Evolutionary conservation across 2,329 filamentous ascomycete genomes (phyloP).

Genomic region (Arthrobotrys pseudoclavata): DNA sequence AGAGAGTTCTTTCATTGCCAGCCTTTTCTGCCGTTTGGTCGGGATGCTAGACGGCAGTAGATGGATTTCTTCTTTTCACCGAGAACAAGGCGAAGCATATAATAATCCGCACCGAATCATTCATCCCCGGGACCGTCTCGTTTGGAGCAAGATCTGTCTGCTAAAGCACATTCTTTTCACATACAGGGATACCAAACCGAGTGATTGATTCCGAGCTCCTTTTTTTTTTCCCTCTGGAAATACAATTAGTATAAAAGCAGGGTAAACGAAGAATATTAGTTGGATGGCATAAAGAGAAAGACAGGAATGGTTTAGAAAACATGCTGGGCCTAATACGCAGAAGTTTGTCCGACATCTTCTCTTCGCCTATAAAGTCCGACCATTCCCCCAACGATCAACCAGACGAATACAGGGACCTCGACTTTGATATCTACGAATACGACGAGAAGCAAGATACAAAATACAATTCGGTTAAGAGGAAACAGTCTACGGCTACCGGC

Average conservation of each 20-base stretch:
- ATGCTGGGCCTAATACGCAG: constrained; percentile 52
- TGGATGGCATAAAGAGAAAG: constrained; percentile 5
- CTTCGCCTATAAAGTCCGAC: constrained; percentile 57
- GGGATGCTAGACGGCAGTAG: constrained; percentile 17
- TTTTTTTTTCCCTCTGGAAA: constrained; percentile 5
- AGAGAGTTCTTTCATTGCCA: constrained; percentile 25
- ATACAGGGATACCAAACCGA: constrained; percentile 21
- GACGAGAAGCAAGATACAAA: constrained; percentile 35
- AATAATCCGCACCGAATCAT: constrained; percentile 46
- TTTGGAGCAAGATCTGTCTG: constrained; percentile 21
- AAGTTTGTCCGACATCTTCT: constrained; percentile 53
- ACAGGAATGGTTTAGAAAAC: constrained; percentile 39
- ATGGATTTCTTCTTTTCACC: constrained; percentile 2
- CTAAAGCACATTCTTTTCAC: constrained; percentile 17
- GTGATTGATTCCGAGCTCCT: constrained; percentile 32
- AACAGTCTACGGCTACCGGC: constrained; percentile 8
- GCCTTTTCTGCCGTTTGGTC: constrained; percentile 23
- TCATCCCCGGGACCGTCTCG: constrained; percentile 11
- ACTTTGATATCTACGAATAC: constrained; percentile 59
- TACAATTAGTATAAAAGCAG: constrained; percentile 29
- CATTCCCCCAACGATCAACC: constrained; percentile 13
- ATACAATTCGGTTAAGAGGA: constrained; percentile 18
- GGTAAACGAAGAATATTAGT: constrained; percentile 24
- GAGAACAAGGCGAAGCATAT: constrained; percentile 50
- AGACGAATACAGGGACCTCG: constrained; percentile 52